Conservation (phyloP, 495 filamentous ascomycete genomes). For the Podospora australis region DNA sequence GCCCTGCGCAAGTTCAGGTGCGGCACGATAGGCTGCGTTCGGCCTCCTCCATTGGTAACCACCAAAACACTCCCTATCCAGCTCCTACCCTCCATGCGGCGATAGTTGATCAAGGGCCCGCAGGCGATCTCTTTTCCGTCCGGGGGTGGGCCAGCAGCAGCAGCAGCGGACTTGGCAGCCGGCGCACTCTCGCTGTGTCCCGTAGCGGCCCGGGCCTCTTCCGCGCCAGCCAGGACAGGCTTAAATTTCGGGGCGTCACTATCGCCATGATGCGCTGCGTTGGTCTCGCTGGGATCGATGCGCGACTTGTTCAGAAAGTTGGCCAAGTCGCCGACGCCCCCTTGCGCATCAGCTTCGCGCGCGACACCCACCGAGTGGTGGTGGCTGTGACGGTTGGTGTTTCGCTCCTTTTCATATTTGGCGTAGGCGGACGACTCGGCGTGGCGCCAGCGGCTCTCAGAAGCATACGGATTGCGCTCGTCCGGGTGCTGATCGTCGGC, state of each 20-base stretch:
- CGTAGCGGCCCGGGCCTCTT: constrained; percentile 21
- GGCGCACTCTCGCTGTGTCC: not conserved
- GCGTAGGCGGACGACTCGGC: constrained; percentile 45
- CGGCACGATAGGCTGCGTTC: constrained; percentile 30
- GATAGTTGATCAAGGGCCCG: constrained; percentile 80
- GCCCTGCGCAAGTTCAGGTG: constrained; percentile 26
- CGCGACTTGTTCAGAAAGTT: constrained; percentile 44
- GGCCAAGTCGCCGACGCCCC: constrained; percentile 39
- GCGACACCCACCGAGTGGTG: constrained; percentile 22
- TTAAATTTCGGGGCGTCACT: constrained; percentile 26
- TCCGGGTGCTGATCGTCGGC: constrained; percentile 23
- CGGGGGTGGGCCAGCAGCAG: constrained; percentile 4
- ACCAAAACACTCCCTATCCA: constrained; percentile 85
- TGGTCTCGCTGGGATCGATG: constrained; percentile 28
- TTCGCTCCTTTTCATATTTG: constrained; percentile 10
- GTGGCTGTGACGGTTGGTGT: constrained; percentile 16
- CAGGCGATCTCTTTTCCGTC: constrained; percentile 59
- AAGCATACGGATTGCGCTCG: constrained; percentile 42
- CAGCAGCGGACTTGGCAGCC: not conserved
- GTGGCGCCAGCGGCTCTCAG: constrained; percentile 43
- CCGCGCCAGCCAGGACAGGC: constrained; percentile 36
- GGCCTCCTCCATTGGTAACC: constrained; percentile 61
- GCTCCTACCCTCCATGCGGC: constrained; percentile 63
- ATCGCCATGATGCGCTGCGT: not conserved
- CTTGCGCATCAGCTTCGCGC: constrained; percentile 34